Conservation (phyloP, 1,284 basidiomycete genomes). For the Puccinia coronata region DNA sequence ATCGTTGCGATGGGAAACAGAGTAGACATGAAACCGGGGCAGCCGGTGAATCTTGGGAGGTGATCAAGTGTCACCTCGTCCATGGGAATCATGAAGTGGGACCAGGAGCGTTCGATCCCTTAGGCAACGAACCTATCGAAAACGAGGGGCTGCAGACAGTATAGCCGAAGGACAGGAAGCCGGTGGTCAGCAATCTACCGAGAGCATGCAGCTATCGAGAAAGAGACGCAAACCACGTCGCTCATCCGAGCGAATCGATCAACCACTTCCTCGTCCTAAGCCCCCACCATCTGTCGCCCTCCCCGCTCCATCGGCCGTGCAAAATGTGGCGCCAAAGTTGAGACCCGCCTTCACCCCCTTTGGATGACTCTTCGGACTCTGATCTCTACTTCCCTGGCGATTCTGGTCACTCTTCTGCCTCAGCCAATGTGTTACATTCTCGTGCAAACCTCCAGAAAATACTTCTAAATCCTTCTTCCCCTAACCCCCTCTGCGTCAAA, state of each 20-base stretch:
- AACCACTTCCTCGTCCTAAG: neutral
- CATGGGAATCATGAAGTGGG: slow-evolving; percentile 31
- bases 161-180: neutral
- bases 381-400: neutral
- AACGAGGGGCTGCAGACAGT: neutral
- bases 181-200: too few species aligned
- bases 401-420: neutral
- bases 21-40: neutral
- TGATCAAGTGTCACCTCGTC: neutral
- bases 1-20: slow-evolving; percentile 19
- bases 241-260: neutral
- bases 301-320: neutral
- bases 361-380: neutral
- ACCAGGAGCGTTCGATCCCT: slow-evolving; percentile 21
- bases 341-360: neutral
- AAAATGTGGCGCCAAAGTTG: neutral
- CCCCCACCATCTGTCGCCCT: neutral
- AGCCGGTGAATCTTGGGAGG: slow-evolving; percentile 4
- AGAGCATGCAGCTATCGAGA: neutral
- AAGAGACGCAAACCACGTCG: neutral
- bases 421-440: neutral
- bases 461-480: neutral
- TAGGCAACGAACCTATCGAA: slow-evolving; percentile 14
- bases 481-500: neutral
- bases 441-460: neutral